phyloP scores from a whole-genome alignment of 2,329 filamentous ascomycete species.

The Aspergillus uvarum region DNA sequence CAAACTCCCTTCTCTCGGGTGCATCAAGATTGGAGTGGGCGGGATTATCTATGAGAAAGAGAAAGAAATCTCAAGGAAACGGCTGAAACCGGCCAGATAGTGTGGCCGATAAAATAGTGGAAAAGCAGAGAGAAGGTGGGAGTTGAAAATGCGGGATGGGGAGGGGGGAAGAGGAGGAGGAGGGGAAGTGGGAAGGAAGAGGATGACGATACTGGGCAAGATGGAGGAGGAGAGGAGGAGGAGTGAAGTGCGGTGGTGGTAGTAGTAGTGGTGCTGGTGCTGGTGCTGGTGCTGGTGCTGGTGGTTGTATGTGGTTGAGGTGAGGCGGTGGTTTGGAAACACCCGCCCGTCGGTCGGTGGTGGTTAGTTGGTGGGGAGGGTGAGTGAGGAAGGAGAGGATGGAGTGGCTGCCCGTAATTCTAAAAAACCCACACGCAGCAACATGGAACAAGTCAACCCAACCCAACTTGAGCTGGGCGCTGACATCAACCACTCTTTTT shows the following conservation, averaged over 20 bases:
- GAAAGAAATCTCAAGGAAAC: conserved; percentile 15
- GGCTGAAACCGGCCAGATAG: conserved; percentile 13
- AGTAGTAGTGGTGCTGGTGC: background rate
- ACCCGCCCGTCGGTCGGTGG: conserved; percentile 15
- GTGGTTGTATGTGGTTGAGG: conserved; percentile 13
- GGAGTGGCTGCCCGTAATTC: conserved; percentile 18
- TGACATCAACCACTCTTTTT: conserved; percentile 22
- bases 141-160: conserved; percentile 12
- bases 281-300: background rate
- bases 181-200: conserved; percentile 11
- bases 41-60: conserved; percentile 12
- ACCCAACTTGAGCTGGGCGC: conserved; percentile 14
- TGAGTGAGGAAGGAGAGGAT: background rate
- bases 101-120: conserved; percentile 14
- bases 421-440: conserved; percentile 12
- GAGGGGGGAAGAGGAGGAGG: conserved; percentile 3
- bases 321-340: conserved; percentile 23
- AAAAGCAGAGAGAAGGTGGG: conserved; percentile 14
- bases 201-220: background rate
- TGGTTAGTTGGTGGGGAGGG: conserved; percentile 11
- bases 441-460: conserved; percentile 8
- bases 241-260: conserved; percentile 12
- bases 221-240: conserved; percentile 6
- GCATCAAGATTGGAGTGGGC: conserved; percentile 7
- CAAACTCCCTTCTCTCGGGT: conserved; percentile 11